A percentile compares a stretch with the other conserved stretches of the same genome.
Conservation (phyloP, 495 filamentous ascomycete species). For the Aspergillus taichungensis region DNA sequence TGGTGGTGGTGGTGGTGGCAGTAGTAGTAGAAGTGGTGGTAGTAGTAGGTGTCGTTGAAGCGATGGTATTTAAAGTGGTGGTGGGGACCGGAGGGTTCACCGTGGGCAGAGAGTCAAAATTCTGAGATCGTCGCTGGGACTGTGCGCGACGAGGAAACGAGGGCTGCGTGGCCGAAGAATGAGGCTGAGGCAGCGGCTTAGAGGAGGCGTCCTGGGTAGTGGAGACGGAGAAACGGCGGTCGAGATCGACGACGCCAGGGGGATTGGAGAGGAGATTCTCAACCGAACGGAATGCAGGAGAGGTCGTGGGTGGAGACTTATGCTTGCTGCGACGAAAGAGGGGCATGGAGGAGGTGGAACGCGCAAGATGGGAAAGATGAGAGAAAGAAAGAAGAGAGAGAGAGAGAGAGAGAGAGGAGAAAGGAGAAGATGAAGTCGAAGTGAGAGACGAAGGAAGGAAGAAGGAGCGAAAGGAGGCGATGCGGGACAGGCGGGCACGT, state of each 20-base stretch:
- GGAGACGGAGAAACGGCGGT: slow-evolving; percentile 11
- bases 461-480: not conserved
- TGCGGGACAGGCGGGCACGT: too few relatives aligned
- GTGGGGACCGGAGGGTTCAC: too few relatives aligned
- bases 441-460: not conserved
- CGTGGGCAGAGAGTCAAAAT: not conserved
- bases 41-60: too few relatives aligned
- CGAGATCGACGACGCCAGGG: slow-evolving; percentile 14
- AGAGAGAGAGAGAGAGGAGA: not conserved
- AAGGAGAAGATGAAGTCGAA: not conserved
- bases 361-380: not conserved
- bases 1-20: not conserved
- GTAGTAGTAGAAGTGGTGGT: too few relatives aligned
- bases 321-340: slow-evolving; percentile 21
- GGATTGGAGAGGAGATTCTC: slow-evolving; percentile 23
- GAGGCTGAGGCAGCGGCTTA: slow-evolving; percentile 7
- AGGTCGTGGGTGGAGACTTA: slow-evolving; percentile 17
- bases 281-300: slow-evolving; percentile 22
- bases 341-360: slow-evolving; percentile 26
- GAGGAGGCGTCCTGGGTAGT: slow-evolving; percentile 8
- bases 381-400: not conserved
- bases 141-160: slow-evolving; percentile 3
- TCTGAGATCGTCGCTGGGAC: slow-evolving; percentile 7
- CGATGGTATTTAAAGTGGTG: too few relatives aligned
- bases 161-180: not conserved